These are phyloP conservation scores for Tricholoma sp. DNA, from an alignment of 768 basidiomycete species.

Conservation along the genomic window DNA sequence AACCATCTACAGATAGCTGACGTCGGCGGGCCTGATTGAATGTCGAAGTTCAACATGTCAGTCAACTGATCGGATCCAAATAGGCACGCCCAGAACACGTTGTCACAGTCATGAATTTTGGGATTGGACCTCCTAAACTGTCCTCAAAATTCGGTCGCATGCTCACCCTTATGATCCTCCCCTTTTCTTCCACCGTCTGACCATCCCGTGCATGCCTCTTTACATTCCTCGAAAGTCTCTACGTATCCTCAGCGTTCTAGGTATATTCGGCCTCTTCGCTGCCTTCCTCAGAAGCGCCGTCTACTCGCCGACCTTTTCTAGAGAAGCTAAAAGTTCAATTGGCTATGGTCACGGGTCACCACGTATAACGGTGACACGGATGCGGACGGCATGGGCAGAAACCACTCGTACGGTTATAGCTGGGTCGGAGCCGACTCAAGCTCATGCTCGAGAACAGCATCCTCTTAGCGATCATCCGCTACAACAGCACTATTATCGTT, in stretches of 20 bases:
- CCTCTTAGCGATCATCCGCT: constrained; percentile 7
- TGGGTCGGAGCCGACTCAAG: constrained; percentile 4
- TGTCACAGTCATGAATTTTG: not conserved
- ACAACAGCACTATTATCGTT: constrained; percentile 28
- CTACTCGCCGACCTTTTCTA: not conserved
- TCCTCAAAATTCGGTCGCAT: not conserved
- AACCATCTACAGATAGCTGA: too few species aligned
- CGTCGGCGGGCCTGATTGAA: too few species aligned
- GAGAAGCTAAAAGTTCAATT: not conserved
- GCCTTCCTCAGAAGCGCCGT: not conserved
- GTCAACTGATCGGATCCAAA: not conserved
- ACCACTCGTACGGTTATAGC: constrained; percentile 6
- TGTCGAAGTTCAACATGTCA: too few species aligned
- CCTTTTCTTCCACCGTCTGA: not conserved
- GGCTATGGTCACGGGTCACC: not conserved
- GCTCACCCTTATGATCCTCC: not conserved
- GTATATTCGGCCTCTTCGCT: not conserved
- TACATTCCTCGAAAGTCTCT: not conserved
- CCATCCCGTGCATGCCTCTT: not conserved
- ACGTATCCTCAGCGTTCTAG: not conserved
- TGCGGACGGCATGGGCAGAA: constrained; percentile 12
- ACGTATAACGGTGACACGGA: constrained; percentile 9
- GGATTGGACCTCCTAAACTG: not conserved
- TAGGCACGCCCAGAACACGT: not conserved
- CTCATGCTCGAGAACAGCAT: not conserved